Evolutionary conservation across 495 filamentous ascomycete species (phyloP), one percentile per base, ranked within the genome.

Genomic region (Friedmanniomyces simplex): DNA sequence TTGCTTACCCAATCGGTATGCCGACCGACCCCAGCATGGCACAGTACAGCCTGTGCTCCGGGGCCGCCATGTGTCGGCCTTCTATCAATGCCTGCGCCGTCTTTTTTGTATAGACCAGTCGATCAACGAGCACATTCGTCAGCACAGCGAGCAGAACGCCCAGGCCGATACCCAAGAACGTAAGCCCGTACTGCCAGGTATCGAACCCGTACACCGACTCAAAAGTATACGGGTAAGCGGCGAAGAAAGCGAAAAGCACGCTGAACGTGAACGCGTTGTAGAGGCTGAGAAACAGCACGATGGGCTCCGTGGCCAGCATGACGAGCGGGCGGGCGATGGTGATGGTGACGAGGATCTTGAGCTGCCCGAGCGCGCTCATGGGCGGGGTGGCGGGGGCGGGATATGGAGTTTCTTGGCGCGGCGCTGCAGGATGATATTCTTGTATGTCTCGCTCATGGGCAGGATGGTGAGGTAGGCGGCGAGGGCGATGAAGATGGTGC

Each of bases 201-300:
- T 75, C 72, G 67, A 81, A 80, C 50, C 67, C 67, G 63, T 77
- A 77, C 5, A 76, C 74, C 0, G 66, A 63, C 32, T 60, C 30
- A 60, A 78, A 82, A 45, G 78, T 72, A 25, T 79, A 71, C 0
- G 78, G 79, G 62, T 78, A 82, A 4, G 72, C 72, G 53, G 80
- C 78, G 67, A 81, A 81, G 69, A 72, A 81, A 57, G 74, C 71
- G 58, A 78, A 82, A 1, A 78, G 66, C 30, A 81, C 72, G 10
- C 72, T 75, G 46, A 81, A 80, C 34, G 74, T 69, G 1, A 81
- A 72, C 12, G 74, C 63, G 46, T 69, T 77, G 61, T 81, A 79
- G 11, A 80, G 66, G 59, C 77, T 77, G 1, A 78, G 60, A n/a
- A 77, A 55, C 51, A 79, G 57, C 18, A 80, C 72, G n/a, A 77